Base-by-base conservation (phyloP, 352 stramenopile genomes). In the Thalassiosira allenii region DNA sequence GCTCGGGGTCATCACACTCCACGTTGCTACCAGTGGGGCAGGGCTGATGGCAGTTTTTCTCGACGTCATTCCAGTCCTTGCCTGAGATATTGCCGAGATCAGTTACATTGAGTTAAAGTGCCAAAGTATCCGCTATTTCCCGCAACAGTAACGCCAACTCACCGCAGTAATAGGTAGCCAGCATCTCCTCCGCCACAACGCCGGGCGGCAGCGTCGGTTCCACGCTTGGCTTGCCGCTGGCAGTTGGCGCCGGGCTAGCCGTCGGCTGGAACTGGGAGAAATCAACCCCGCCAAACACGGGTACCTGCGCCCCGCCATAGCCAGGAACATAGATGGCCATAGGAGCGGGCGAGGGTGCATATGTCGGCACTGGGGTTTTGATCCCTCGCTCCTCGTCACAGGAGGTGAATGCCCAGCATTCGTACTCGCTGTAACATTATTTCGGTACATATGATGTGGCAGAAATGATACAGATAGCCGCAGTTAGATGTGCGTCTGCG, bases 31-130 rank as follows among this genome's bases (percentile, higher is more conserved):
- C 90, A 40, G 52, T 73, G 12, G 90, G 90, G 79, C 90, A 94
- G 12, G 84, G 81, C 41, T 79, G 81, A n/a, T 82, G 67, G 75
- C 90, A 94, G 67, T 89, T 87, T 43, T 81, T 61, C 9, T 87
- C 69, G 4, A 91, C 90, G 88, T 94, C 83, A 63, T 91, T 84
- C 90, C 90, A 94, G 72, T 92, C 85, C 14, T 56, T 87, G 49
- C 90, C 90, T 87, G 58, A 32, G n/a, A 59, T 20, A 32, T 58
- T 25, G 53, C 22, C 25, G 27, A 49, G 43, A 17, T 23, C 12
- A 34, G 32, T 62, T n/a, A 23, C 1, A 27, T 57, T 69, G 29
- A 27, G 1, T 11, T 30, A 30, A n/a, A n/a, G n/a, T n/a, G n/a
- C n/a, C n/a, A n/a, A n/a, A n/a, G n/a, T n/a, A n/a, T n/a, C n/a